A percentile compares a stretch with the other conserved stretches of the same genome.
Conservation (phyloP, 139 green algal species). For the Cymbomonas tetramitiformis region DNA sequence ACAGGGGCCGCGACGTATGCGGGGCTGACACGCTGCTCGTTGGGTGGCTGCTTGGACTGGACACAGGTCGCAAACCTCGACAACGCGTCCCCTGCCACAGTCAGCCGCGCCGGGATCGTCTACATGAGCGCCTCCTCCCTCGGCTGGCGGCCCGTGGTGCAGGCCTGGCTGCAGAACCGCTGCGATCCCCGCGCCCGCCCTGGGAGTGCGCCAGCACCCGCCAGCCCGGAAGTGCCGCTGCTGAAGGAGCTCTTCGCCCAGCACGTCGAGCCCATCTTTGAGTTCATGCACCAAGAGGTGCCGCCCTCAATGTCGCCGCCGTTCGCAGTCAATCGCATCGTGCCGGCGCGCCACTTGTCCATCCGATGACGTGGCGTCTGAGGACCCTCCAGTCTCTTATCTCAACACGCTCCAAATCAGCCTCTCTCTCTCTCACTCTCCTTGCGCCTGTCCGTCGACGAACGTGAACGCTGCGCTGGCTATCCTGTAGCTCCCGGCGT, state of each 20-base stretch:
- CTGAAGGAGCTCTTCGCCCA: slow-evolving; percentile 70
- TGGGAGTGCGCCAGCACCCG: no score
- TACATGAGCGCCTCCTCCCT: background rate
- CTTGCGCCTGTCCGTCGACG: no score
- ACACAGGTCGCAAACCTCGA: no score
- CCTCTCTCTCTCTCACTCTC: no score
- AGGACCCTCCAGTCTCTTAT: slow-evolving; percentile 59
- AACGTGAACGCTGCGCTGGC: no score
- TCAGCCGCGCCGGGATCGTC: background rate
- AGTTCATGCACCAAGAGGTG: slow-evolving; percentile 31
- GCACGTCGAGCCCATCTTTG: slow-evolving; percentile 35
- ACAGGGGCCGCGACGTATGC: no score
- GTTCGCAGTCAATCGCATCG: slow-evolving; percentile 64
- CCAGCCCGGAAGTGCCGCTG: no score
- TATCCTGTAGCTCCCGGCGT: no score
- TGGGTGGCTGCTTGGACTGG: no score
- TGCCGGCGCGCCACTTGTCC: slow-evolving; percentile 64
- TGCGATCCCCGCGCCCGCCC: no score
- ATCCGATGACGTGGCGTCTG: slow-evolving; percentile 57
- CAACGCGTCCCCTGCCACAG: background rate
- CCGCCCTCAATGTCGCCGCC: slow-evolving; percentile 59
- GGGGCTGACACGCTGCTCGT: no score
- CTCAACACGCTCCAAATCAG: no score
- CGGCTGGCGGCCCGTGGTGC: background rate
- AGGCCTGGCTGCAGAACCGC: background rate